Conservation (phyloP, 139 green algal genomes). For the Closterium sp. region DNA sequence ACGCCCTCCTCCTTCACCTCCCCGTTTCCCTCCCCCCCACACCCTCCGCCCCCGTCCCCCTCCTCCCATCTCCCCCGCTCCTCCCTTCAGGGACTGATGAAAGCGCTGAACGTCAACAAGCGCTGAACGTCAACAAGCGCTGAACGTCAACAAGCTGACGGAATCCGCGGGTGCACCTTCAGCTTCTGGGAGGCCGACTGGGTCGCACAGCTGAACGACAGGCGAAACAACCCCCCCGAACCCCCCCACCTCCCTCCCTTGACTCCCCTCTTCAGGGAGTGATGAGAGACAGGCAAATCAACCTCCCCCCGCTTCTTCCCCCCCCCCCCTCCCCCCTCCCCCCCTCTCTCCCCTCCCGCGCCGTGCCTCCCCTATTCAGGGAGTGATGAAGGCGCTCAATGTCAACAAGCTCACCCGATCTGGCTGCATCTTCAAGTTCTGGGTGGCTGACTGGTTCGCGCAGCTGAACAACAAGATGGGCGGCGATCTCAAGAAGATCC, state of each 20-base stretch:
- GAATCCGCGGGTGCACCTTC: conserved; percentile 88
- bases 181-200: conserved; percentile 89
- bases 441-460: conserved; percentile 93
- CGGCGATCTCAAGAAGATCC: conserved; percentile 99
- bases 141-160: conserved; percentile 99
- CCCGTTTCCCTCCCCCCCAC: neutral
- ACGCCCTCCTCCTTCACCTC: too few relatives aligned
- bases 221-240: too few relatives aligned
- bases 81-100: conserved; percentile 86
- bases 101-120: conserved; percentile 96
- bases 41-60: neutral
- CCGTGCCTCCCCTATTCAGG: conserved; percentile 57
- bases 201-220: conserved; percentile 93
- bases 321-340: too few relatives aligned
- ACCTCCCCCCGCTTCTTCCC: too few relatives aligned
- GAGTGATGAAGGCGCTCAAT: conserved; percentile 98
- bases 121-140: too few relatives aligned
- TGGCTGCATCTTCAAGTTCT: conserved; percentile 90
- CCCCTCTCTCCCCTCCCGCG: neutral
- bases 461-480: conserved; percentile 98
- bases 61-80: neutral
- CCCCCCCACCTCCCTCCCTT: too few relatives aligned
- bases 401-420: conserved; percentile 97
- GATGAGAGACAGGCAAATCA: too few relatives aligned
- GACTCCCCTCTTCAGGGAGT: too few relatives aligned